Evolutionary conservation across 805 yeast species (phyloP).

Genomic region (Blastobotrys chiropterorum): DNA sequence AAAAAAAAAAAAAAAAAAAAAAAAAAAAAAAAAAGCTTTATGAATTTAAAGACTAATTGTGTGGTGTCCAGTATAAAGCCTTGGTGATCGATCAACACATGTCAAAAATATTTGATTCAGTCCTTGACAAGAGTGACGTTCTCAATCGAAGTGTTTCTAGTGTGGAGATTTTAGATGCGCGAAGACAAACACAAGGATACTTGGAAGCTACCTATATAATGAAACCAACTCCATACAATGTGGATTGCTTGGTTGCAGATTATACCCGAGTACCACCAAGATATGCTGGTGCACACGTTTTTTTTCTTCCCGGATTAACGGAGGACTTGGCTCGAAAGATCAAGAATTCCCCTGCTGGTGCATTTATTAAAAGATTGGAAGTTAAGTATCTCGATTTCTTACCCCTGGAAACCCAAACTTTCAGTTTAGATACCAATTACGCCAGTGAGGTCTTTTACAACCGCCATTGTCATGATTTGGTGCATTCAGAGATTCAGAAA

Average conservation of each 20-base stretch:
- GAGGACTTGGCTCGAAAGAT: conserved; percentile 20
- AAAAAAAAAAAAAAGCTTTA: background rate
- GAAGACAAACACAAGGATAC: conserved; percentile 53
- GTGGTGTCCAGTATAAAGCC: conserved; percentile 34
- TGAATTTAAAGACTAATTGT: background rate
- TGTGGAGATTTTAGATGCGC: conserved; percentile 41
- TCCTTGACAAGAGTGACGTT: conserved; percentile 35
- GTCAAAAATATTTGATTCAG: conserved; percentile 21
- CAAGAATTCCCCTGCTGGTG: conserved; percentile 23
- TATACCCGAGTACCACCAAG: conserved; percentile 57
- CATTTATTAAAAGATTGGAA: conserved; percentile 28
- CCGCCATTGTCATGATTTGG: conserved; percentile 53
- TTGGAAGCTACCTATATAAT: conserved; percentile 77
- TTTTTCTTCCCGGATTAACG: conserved; percentile 56
- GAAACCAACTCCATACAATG: conserved; percentile 59
- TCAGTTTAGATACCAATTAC: conserved; percentile 52
- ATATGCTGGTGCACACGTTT: conserved; percentile 66
- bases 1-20: background rate
- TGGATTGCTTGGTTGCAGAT: conserved; percentile 77
- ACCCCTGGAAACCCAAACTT: conserved; percentile 68
- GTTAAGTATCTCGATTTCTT: conserved; percentile 45
- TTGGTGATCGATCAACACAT: conserved; percentile 27
- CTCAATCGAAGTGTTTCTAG: conserved; percentile 32
- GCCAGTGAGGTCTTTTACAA: conserved; percentile 73
- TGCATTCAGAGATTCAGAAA: conserved; percentile 48